Evolutionary conservation across 306 rosid genomes (phyloP).

Genomic region (Cicer bijugum): DNA sequence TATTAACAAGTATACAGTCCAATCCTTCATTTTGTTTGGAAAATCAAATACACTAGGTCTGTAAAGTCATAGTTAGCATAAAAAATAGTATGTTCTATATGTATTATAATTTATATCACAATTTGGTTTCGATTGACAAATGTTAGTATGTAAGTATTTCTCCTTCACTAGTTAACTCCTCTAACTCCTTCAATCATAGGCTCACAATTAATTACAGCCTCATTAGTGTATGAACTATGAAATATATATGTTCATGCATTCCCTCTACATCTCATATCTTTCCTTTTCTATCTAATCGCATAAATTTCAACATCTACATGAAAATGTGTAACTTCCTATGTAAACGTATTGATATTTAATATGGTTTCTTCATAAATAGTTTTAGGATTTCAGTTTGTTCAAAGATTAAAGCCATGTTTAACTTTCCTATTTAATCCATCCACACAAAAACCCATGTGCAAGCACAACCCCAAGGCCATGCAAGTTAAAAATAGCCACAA

Average conservation of each 20-base stretch:
- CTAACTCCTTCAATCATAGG: too few relatives aligned
- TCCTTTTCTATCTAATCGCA: slow-evolving; percentile 7
- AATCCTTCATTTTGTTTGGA: not conserved
- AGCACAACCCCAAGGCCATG: not conserved
- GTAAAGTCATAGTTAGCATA: not conserved
- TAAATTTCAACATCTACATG: slow-evolving; percentile 9
- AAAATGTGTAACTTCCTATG: not conserved
- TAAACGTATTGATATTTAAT: not conserved
- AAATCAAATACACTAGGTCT: not conserved
- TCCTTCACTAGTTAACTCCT: too few relatives aligned
- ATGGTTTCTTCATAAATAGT: not conserved
- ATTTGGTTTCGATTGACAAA: too few relatives aligned
- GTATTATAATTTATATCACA: not conserved
- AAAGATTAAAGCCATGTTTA: not conserved
- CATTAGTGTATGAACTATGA: not conserved
- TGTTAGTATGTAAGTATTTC: too few relatives aligned
- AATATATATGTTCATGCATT: not conserved
- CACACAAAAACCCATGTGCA: not conserved
- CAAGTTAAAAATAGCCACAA: not conserved
- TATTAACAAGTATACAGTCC: not conserved
- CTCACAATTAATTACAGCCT: not conserved
- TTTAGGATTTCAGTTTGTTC: slow-evolving; percentile 10
- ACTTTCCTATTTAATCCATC: not conserved
- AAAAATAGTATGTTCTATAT: not conserved
- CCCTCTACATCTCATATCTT: not conserved